Base-by-base conservation (phyloP, 2,329 filamentous ascomycete species). In the Neonectria magnoliae region DNA sequence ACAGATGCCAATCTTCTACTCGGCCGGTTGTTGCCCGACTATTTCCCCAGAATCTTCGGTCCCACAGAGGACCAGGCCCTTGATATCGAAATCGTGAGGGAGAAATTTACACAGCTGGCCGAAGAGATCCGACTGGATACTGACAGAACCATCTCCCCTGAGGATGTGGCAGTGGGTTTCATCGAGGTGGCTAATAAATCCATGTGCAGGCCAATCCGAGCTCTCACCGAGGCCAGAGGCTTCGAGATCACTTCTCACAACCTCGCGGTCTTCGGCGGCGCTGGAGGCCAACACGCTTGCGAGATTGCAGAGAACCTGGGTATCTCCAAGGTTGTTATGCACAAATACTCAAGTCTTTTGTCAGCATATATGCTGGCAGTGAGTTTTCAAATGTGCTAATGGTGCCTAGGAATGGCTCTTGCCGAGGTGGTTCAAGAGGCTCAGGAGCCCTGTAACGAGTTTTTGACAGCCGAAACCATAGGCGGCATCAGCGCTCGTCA, bases 151-250 rank as follows among this genome's bases (percentile, higher is more conserved):
- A 55, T 59, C 41, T 48, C 68, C 1, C 31, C 62, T 4, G 55
- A 70, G 31, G 63, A 68, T 6, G 58, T 71, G 3, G 90, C 91
- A 0, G 88, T 90, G 67, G 91, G 91, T 0, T 93, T 93, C 71
- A 85, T 93, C 73, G 87, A 90, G 66, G 89, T 93, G 45, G 90
- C 91, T 2, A 93, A 93, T 68, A 90, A 92, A 77, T 88, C 90
- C 0, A 93, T 93, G 91, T 89, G 88, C 4, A 82, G 91, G 33
- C 92, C 92, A 0, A 94, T 94, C 66, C 85, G 92, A 42, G 91
- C 90, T 41, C 78, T 93, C 57, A 93, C 66, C 2, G 91, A 93
- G 77, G 90, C 90, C 8, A 61, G 75, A n/a, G 76, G 74, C 14
- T 76, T 73, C 58, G 72, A 71, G n/a, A 73, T 72, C 1, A 68